phyloP scores from a whole-genome alignment of 495 filamentous ascomycete genomes.

The Neurospora hispaniola region DNA sequence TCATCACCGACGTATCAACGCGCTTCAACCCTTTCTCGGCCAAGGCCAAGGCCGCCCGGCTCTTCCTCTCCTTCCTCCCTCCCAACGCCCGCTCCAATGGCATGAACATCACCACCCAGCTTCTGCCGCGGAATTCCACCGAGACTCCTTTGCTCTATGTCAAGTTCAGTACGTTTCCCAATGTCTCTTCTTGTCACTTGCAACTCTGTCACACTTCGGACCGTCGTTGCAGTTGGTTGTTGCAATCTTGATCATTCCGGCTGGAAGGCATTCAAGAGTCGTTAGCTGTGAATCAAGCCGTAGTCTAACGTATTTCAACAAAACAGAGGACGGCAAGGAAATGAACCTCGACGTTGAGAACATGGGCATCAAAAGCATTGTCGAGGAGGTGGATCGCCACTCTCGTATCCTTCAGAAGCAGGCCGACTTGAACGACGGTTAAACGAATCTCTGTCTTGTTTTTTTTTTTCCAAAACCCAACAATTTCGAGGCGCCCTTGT shows the following conservation, averaged over 20 bases:
- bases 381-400: slow-evolving; percentile 84
- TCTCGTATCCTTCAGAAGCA: slow-evolving; percentile 69
- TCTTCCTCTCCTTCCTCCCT: slow-evolving; percentile 83
- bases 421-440: slow-evolving; percentile 60
- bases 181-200: background rate
- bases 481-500: background rate
- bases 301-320: background rate
- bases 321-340: slow-evolving; percentile 71
- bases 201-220: background rate
- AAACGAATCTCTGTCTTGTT: background rate
- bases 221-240: background rate
- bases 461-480: background rate
- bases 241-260: background rate
- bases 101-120: slow-evolving; percentile 69
- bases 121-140: slow-evolving; percentile 57
- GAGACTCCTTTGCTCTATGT: slow-evolving; percentile 54
- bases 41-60: slow-evolving; percentile 63
- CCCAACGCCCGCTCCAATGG: slow-evolving; percentile 55
- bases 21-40: slow-evolving; percentile 87
- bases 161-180: slow-evolving; percentile 61
- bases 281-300: too few species aligned
- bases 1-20: slow-evolving; percentile 72
- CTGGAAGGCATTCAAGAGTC: too few species aligned
- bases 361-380: slow-evolving; percentile 74
- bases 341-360: slow-evolving; percentile 59